Evolutionary conservation across 2,329 filamentous ascomycete genomes (phyloP), one percentile per base, ranked within the genome.

Genomic region (Leptographium lundbergii): DNA sequence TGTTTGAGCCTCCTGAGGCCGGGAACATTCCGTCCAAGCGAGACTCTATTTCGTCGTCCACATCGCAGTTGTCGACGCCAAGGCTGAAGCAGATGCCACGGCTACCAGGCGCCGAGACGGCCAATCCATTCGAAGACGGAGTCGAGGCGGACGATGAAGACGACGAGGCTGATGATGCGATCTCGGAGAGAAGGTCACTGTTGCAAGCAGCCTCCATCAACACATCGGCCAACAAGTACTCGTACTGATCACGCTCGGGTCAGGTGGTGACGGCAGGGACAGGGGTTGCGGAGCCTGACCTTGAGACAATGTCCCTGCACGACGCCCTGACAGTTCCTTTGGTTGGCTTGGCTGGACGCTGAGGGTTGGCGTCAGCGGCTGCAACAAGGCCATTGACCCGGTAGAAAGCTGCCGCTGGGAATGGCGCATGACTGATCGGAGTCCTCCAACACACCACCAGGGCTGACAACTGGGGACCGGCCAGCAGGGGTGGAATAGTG

Each of bases 221-320:
- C 39, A 54, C 32, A 24, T 19, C 48, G 6, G 25, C 34, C 6
- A 48, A 62, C 47, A 34, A 10, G 6, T 39, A 39, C 29, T n/a
- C n/a, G n/a, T 65, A 69, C 66, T 75, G 72, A 74, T 70, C 69
- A 74, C 70, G 65, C 72, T 72, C 72, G 62, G 62, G 29, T 36
- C 29, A 27, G 36, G 10, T 7, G 48, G 50, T 5, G 50, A 27
- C 19, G 48, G 22, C 34, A 42, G 56, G 4, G 53, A 22, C 25
- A 17, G 47, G 10, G 29, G 24, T 34, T 19, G 13, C 27, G 14
- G 6, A 13, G 48, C 7, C 22, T 6, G 25, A 14, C 17, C 11
- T 10, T 17, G 14, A 24, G 45, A 22, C n/a, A 22, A 13, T 48
- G 45, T 22, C 45, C 9, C 22, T 24, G 34, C 6, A 24, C 13